A percentile compares a stretch with the other conserved stretches of the same genome.
These are phyloP conservation scores for Psilocybe mexicana DNA, from an alignment of 1,284 basidiomycete species.

Conservation along the genomic window DNA sequence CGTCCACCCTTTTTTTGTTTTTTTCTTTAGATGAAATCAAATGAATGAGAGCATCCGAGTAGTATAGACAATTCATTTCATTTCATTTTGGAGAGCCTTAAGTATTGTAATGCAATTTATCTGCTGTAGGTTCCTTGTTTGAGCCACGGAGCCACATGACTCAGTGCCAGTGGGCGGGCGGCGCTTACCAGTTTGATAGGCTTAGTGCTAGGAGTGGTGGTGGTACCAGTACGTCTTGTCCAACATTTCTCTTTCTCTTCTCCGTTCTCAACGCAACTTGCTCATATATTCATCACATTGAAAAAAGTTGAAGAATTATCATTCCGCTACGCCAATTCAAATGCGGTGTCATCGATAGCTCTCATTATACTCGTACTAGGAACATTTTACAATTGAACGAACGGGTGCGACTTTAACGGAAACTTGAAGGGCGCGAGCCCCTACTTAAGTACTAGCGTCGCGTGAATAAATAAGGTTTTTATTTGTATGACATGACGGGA, in stretches of 20 bases:
- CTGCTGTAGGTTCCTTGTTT: not conserved
- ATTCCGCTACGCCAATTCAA: not conserved
- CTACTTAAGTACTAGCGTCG: constrained; percentile 13
- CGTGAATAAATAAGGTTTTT: not conserved
- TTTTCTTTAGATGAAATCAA: too few relatives aligned
- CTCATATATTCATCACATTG: too few relatives aligned
- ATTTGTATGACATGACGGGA: constrained; percentile 18
- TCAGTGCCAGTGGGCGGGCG: not conserved
- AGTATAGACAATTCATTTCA: too few relatives aligned
- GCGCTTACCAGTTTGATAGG: not conserved
- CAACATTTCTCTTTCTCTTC: too few relatives aligned
- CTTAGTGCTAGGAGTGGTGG: not conserved
- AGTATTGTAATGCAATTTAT: not conserved
- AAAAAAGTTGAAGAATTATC: not conserved
- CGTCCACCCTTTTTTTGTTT: too few relatives aligned
- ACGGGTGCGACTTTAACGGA: not conserved
- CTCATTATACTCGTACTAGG: not conserved
- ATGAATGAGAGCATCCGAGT: not conserved
- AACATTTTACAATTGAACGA: not conserved
- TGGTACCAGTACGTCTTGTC: not conserved
- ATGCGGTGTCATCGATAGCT: not conserved
- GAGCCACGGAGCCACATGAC: not conserved
- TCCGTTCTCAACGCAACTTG: too few relatives aligned
- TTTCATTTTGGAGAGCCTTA: not conserved
- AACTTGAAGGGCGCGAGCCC: not conserved